phyloP scores from a whole-genome alignment of 225 moss, liverwort and hornwort genomes.

The Pseudoscleropodium purum region DNA sequence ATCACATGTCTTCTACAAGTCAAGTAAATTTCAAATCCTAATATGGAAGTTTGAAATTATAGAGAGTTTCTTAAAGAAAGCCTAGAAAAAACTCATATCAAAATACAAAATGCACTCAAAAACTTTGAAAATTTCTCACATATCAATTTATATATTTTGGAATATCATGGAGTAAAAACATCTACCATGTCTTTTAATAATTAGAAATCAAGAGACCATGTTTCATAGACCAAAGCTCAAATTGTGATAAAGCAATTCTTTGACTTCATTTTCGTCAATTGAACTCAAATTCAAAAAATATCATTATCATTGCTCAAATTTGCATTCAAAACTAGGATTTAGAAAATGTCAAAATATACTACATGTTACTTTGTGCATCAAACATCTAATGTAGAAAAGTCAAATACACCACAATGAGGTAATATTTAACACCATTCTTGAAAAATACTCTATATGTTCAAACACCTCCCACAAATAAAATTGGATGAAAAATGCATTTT shows the following conservation, averaged over 20 bases:
- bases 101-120: not conserved
- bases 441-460: not conserved
- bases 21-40: not conserved
- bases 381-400: not conserved
- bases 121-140: rapidly evolving
- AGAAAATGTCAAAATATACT: not conserved
- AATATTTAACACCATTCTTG: not conserved
- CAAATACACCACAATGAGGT: not conserved
- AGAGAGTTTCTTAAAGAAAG: not conserved
- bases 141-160: not conserved
- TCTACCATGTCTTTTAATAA: not conserved
- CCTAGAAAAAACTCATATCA: not conserved
- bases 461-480: not conserved
- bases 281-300: not conserved
- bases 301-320: too few relatives aligned
- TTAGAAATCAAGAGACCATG: not conserved
- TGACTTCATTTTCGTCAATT: not conserved
- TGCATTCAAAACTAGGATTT: not conserved
- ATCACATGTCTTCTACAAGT: not conserved
- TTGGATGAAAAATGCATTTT: not conserved
- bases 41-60: not conserved
- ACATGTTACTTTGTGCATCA: not conserved
- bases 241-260: not conserved
- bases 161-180: not conserved
- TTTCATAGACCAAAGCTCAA: too few relatives aligned